These are phyloP conservation scores for Mycena amicta DNA, from an alignment of 768 basidiomycete species.

Conservation along the genomic window DNA sequence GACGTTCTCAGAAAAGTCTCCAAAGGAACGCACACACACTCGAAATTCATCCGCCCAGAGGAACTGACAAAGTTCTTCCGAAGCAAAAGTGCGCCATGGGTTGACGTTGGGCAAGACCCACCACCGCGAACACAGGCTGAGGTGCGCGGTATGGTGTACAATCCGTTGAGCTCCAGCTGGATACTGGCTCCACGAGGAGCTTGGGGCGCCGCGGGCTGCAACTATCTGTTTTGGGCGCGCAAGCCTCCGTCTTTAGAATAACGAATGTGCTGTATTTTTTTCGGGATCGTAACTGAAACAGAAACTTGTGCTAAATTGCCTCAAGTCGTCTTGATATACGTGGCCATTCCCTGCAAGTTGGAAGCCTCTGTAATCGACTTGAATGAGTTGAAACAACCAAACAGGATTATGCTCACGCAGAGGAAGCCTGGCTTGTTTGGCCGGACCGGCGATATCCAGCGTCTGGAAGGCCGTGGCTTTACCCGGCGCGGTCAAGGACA, in stretches of 20 bases:
- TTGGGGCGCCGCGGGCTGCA: slow-evolving; percentile 60
- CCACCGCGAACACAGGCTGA: slow-evolving; percentile 74
- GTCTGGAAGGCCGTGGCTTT: slow-evolving; percentile 20
- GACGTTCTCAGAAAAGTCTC: slow-evolving; percentile 77
- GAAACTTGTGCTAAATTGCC: not conserved
- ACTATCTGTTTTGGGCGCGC: slow-evolving; percentile 88
- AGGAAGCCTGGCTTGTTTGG: slow-evolving; percentile 28
- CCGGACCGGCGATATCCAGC: slow-evolving; percentile 28
- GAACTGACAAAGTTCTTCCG: slow-evolving; percentile 87
- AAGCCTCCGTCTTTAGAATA: too few species aligned
- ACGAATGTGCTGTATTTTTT: too few species aligned
- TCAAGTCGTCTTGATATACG: slow-evolving; percentile 2
- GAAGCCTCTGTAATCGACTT: not conserved
- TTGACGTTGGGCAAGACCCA: slow-evolving; percentile 18
- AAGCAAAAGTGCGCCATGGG: slow-evolving; percentile 41
- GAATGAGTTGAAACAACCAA: slow-evolving; percentile 15
- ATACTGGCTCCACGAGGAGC: slow-evolving; percentile 62
- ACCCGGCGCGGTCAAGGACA: slow-evolving; percentile 42
- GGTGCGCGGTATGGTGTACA: slow-evolving; percentile 75
- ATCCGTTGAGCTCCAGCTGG: slow-evolving; percentile 74
- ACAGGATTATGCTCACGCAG: slow-evolving; percentile 29
- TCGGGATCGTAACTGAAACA: slow-evolving; percentile 1
- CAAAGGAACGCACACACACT: slow-evolving; percentile 87
- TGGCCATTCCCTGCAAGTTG: slow-evolving; percentile 20
- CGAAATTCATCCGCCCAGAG: slow-evolving; percentile 85